Evolutionary conservation across 1,284 basidiomycete species (phyloP), one percentile per base, ranked within the genome.

Genomic region (Apiotrichum montevideense): DNA sequence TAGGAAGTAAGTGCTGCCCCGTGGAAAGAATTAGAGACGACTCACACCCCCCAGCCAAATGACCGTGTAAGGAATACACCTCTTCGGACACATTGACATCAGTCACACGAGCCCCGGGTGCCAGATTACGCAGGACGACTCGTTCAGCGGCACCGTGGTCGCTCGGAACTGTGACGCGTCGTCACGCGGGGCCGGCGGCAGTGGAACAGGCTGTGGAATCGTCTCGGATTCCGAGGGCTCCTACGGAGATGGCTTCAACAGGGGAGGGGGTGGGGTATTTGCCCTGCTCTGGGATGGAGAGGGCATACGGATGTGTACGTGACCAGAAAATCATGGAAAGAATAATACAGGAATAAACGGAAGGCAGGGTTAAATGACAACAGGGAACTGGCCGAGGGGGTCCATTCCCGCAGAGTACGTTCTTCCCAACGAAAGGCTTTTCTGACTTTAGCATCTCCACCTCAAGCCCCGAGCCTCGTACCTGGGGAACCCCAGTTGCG

Each of bases 241-340:
- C 6, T 94, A 84, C 63, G 90, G 90, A 1, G 75, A 81, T 52
- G 79, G 79, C 3, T 90, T 91, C 79, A 90, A 91, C 75, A 66
- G 62, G 13, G 69, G 67, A 11, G 78, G 79, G 2, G 90, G 90
- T 9, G 90, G 89, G 14, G 87, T 91, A 21, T 90, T 80, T 64
- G 88, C 83, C 1, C 85, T 87, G 73, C 73, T 84, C 39, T 87
- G 87, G 85, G 82, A 86, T 64, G 66, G 68, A 35, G 68, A 74
- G 6, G 89, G 87, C 5, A 85, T 95, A 72, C 81, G 79, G 51
- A 80, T 92, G 48, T 95, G 88, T 78, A 58, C 65, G 72, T 75
- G 37, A 21, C 5, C 1, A 10, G 34, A 1, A 9, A 29, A 13
- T 8, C 7, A 29, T 14, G 45, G 3, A 29, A 29, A 3, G 29